Evolutionary conservation across 2,329 filamentous ascomycete genomes (phyloP).

Genomic region (Knufia fluminis): DNA sequence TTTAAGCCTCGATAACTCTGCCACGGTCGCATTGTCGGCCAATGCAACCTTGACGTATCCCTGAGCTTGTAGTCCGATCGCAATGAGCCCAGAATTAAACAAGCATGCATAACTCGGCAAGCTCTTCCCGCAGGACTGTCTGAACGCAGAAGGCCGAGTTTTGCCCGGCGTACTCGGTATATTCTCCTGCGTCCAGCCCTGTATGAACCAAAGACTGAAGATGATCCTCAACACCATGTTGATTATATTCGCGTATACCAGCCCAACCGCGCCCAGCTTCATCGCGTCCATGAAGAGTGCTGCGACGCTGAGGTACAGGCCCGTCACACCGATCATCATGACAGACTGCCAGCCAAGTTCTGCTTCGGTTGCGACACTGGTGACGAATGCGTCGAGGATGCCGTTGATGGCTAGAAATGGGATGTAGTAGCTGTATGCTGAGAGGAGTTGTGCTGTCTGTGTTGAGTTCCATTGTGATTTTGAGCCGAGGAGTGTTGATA

Average conservation of each 20-base stretch:
- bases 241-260: conserved; percentile 78
- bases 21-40: not conserved
- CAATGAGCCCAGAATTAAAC: not conserved
- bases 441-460: conserved; percentile 64
- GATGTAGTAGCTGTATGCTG: conserved; percentile 83
- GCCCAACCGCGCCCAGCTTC: conserved; percentile 62
- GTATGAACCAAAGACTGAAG: conserved; percentile 71
- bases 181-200: conserved; percentile 16
- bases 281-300: conserved; percentile 64
- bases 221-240: conserved; percentile 80
- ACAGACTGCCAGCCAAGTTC: conserved; percentile 69
- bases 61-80: not conserved
- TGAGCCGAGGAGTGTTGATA: conserved; percentile 65
- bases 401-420: conserved; percentile 88
- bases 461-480: conserved; percentile 57
- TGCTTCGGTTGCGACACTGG: conserved; percentile 66
- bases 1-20: not conserved
- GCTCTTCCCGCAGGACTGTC: not conserved
- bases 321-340: conserved; percentile 78
- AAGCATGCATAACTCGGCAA: not conserved
- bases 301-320: conserved; percentile 63
- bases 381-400: conserved; percentile 83
- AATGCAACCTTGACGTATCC: not conserved
- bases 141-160: not conserved
- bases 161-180: not conserved